Conservation (phyloP, 306 rosid species). For the Citrullus mucosospermus region DNA sequence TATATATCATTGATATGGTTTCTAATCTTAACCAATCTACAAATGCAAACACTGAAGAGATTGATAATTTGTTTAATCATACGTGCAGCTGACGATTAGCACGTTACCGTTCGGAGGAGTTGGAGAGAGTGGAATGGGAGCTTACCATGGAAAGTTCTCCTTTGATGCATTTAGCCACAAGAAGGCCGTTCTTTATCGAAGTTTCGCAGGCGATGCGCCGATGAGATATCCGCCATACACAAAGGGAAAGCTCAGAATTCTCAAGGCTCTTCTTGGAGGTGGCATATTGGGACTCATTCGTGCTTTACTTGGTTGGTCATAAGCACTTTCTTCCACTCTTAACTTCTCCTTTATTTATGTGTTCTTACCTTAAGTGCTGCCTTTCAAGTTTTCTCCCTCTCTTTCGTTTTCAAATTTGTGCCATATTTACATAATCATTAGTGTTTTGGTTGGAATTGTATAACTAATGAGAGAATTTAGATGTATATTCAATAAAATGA, state of each 20-base stretch:
- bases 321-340: constrained; percentile 5
- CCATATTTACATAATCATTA: not conserved
- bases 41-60: not conserved
- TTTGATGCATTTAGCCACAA: constrained; percentile 92
- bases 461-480: too few species aligned
- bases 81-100: constrained; percentile 57
- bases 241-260: constrained; percentile 40
- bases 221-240: constrained; percentile 93
- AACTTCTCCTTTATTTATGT: not conserved
- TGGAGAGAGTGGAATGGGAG: constrained; percentile 92
- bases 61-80: not conserved
- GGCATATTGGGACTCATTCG: constrained; percentile 43
- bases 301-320: constrained; percentile 66
- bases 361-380: not conserved
- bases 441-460: not conserved
- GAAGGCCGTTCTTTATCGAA: constrained; percentile 80
- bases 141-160: constrained; percentile 94
- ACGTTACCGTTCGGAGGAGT: constrained; percentile 95
- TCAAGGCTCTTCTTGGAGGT: constrained; percentile 76
- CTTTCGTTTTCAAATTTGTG: not conserved
- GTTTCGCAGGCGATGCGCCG: constrained; percentile 57
- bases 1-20: not conserved
- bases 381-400: too few species aligned
- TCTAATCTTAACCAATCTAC: not conserved
- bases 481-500: not conserved